Base-by-base conservation (phyloP, 2,329 filamentous ascomycete genomes). In the Aspergillus pseudoglaucus region DNA sequence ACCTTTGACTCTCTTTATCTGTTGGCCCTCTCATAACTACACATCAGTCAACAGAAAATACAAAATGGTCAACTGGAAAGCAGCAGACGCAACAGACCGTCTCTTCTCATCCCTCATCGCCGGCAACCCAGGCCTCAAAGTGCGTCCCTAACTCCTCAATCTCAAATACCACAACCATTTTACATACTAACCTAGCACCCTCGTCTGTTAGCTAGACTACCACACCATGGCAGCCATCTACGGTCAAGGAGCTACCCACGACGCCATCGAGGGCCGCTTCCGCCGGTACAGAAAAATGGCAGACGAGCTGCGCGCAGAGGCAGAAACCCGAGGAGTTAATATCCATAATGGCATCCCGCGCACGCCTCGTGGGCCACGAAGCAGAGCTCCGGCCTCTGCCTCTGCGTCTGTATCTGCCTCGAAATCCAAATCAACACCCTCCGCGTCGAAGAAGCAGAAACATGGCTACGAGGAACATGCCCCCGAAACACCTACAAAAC, bases 241-340 rank as follows among this genome's bases (percentile, higher is more conserved):
- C 53, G 74, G 72, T 1, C 54, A 66, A 6, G 71, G 68, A 0
- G 71, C 73, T 1, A 77, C 71, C 0, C 76, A 75, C 59, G 65
- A 77, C 50, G 62, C 75, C 0, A 68, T 79, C 20, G 71, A 78
- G 50, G 66, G 67, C 39, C 68, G 67, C 2, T 69, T 79, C 32
- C 71, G 73, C 39, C 67, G 64, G 41, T 70, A 69, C 50, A 76
- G 75, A 42, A 68, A 69, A 42, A 43, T 61, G 1, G 73, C 75
- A 0, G 58, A 61, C 0, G 51, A 53, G 0, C 61, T 76, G 12
- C 60, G 61, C 37, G 58, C 57, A 4, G 62, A 65, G 5, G 56
- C 59, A 2, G 46, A 48, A 2, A 10, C 42, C 0, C 42, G 48
- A 2, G 59, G 50, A 7, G 42, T 51, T n/a, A 37, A 32, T 10